Evolutionary conservation across 805 yeast species (phyloP), one percentile per base, ranked within the genome.

Genomic region (Teunomyces stri): DNA sequence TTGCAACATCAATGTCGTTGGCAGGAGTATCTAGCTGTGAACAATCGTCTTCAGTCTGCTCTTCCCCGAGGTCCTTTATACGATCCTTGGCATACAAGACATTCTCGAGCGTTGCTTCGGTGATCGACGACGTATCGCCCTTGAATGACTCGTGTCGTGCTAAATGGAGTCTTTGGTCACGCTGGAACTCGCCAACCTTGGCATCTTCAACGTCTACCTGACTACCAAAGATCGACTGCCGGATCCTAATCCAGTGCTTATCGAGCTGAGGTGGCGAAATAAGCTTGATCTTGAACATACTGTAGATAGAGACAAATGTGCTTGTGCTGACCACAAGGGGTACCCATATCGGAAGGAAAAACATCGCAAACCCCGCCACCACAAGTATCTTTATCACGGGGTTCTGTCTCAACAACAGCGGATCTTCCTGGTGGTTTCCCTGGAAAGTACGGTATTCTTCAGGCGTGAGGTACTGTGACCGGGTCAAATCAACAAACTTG

Each of bases 311-410:
- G 3, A 69, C 65, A 7, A 69, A 49, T 1, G 72, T 60, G 13
- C 69, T 60, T 1, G 69, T 56, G 16, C 65, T 60, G 20, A 78
- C 52, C 2, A 78, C 70, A 13, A 75, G 45, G 0, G 83, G 81
- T 16, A 79, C 60, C 81, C 82, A 79, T 29, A 78, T 47, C 0
- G 84, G 84, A 5, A 79, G 44, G 13, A 71, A 47, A 9, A 72
- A 53, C 15, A 58, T 31, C 1, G 65, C 60, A 1, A 64, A 53
- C 12, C 55, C 48, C n/a, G 59, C 45, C 6, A 70, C 47, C 9
- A 69, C 48, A 2, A 60, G 37, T 15, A 61, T 43, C 36, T 64
- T 57, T 5, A 65, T 48, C 11, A 61, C 25, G 38, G 56, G 59
- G 47, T 64, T 66, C 5, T 62, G 54, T 42, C 73, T 55, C n/a